A percentile compares a stretch with the other conserved stretches of the same genome.
Evolutionary conservation across 1,284 basidiomycete genomes (phyloP).

Genomic region (Microbotryum scabiosae): DNA sequence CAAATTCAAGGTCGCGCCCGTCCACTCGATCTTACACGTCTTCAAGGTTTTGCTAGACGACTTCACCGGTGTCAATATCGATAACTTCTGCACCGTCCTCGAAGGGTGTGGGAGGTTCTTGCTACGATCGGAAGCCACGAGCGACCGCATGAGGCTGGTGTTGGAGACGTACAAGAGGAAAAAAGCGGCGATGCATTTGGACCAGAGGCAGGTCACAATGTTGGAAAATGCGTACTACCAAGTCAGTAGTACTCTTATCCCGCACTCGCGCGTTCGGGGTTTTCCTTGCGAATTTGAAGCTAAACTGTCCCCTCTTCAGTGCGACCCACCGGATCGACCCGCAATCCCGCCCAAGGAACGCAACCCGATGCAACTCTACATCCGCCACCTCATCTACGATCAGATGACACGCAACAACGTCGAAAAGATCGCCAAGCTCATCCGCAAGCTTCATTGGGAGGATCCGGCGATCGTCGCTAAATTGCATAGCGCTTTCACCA

Average conservation of each 20-base stretch:
- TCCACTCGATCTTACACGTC: conserved; percentile 85
- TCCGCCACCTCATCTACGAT: conserved; percentile 85
- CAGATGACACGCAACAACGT: conserved; percentile 55
- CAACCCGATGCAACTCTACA: conserved; percentile 82
- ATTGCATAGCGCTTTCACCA: conserved; percentile 74
- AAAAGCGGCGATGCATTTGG: conserved; percentile 82
- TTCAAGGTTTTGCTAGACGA: conserved; percentile 96
- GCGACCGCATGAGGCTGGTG: conserved; percentile 64
- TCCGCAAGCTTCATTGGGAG: conserved; percentile 95
- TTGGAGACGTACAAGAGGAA: conserved; percentile 91
- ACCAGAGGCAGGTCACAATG: conserved; percentile 76
- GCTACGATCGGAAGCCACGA: conserved; percentile 76
- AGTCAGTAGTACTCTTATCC: conserved; percentile 46
- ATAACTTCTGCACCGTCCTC: conserved; percentile 81
- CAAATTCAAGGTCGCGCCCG: conserved; percentile 88
- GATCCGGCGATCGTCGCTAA: conserved; percentile 47
- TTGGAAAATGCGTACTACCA: conserved; percentile 98
- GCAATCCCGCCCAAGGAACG: conserved; percentile 76
- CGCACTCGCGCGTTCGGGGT: background rate
- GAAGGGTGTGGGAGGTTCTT: conserved; percentile 93
- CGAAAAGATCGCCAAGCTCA: conserved; percentile 53
- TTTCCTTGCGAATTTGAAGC: background rate
- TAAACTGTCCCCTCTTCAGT: conserved; percentile 48
- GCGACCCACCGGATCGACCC: conserved; percentile 90
- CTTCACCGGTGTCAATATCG: conserved; percentile 83